Evolutionary conservation across 257 asterid species (phyloP).

Genomic region (Verbascum thapsus): DNA sequence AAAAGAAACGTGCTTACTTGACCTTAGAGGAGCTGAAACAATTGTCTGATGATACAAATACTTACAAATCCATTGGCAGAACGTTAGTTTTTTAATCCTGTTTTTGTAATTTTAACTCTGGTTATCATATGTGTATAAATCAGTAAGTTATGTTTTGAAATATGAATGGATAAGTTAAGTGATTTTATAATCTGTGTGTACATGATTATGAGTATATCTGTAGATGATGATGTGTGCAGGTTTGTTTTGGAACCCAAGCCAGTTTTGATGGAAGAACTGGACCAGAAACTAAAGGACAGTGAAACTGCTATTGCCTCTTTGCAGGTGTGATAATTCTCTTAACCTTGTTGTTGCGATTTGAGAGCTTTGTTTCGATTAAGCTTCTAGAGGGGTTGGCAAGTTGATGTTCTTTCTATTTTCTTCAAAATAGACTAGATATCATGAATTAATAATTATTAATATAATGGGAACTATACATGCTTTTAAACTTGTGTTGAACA

Average conservation of each 20-base stretch:
- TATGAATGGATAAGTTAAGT: not conserved
- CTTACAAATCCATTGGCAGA: conserved; percentile 86
- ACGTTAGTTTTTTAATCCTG: conserved; percentile 40
- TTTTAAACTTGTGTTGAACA: not conserved
- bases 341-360: no score
- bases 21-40: conserved; percentile 88
- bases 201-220: not conserved
- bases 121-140: not conserved
- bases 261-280: conserved; percentile 81
- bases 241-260: conserved; percentile 83
- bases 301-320: conserved; percentile 68
- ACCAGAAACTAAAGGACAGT: conserved; percentile 76
- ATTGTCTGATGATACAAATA: conserved; percentile 74
- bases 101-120: conserved; percentile 12
- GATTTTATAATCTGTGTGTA: not conserved
- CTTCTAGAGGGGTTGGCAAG: no score
- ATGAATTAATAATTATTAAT: not conserved
- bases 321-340: no score
- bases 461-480: not conserved
- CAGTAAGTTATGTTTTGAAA: conserved; percentile 15
- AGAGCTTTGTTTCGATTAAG: no score
- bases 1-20: conserved; percentile 88
- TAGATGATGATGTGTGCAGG: conserved; percentile 45
- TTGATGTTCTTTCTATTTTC: not conserved
- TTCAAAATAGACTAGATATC: not conserved